Percentiles rank a stretch among this genome's conserved stretches.
These are phyloP conservation scores for Bryum argenteum DNA, from an alignment of 225 moss, liverwort and hornwort genomes.

Conservation along the genomic window DNA sequence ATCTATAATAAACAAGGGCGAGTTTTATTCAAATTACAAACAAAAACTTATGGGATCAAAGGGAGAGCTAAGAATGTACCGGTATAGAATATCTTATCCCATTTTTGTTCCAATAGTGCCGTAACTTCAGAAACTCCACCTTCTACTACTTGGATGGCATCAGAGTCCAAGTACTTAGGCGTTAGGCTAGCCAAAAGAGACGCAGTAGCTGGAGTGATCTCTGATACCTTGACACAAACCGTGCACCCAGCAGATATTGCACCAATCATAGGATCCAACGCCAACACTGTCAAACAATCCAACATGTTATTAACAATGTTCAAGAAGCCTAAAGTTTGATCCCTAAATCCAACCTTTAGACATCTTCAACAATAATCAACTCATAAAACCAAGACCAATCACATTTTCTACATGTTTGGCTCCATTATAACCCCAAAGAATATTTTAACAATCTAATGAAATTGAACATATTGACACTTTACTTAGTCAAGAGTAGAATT, in stretches of 20 bases:
- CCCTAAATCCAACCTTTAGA: no score
- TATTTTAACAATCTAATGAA: no score
- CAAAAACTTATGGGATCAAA: not conserved
- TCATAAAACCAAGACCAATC: no score
- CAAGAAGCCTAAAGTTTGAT: no score
- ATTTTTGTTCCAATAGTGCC: constrained; percentile 70
- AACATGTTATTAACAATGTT: not conserved
- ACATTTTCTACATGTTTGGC: no score
- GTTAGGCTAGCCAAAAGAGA: constrained; percentile 61
- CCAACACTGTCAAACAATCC: constrained; percentile 55
- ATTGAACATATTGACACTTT: no score
- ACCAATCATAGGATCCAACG: constrained; percentile 64
- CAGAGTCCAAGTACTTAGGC: constrained; percentile 63
- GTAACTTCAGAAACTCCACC: constrained; percentile 70
- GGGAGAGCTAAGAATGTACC: constrained; percentile 32
- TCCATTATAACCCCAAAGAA: no score
- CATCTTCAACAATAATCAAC: no score
- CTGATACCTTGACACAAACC: constrained; percentile 70
- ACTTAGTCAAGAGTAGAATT: not conserved
- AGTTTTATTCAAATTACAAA: no score
- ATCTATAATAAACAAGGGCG: no score
- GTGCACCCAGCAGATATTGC: constrained; percentile 77
- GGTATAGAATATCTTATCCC: constrained; percentile 96
- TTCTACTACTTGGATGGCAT: constrained; percentile 74
- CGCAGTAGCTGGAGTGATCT: constrained; percentile 65